Evolutionary conservation across 2,329 filamentous ascomycete species (phyloP), one percentile per base, ranked within the genome.

Genomic region (Penicillium sp.): DNA sequence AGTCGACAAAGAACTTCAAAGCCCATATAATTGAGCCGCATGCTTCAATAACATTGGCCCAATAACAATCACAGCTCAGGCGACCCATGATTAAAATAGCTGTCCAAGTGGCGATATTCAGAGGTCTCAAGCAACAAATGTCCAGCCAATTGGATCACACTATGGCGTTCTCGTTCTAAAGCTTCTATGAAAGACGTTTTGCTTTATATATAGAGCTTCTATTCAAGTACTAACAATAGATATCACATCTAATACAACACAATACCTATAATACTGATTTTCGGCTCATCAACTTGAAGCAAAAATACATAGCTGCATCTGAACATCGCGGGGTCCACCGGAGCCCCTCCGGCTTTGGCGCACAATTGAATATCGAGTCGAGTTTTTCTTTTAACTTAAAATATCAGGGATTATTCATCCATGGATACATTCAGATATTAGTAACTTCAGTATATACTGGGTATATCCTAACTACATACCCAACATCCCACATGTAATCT

Each of bases 241-340:
- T 2, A 26, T 26, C 10, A 1, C 5, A n/a, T 12, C 8, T 4
- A 17, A 48, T 40, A 53, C 50, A 40, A 40, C 8, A 40, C 6
- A 17, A 33, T 35, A 48, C 42, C 19, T 17, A 12, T 19, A 17
- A n/a, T 19, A 17, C n/a, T 16, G 17, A 42, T 28, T 3, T 12
- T 35, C 41, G 16, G 16, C 19, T 55, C 28, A 35, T 45, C 37
- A 10, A 38, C 26, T 9, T 41, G 16, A 7, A 35, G 47, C 30
- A 48, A 54, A 56, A 56, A 61, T 48, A 56, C 28, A 31, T 40
- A 26, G 10, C 4, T 51, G 35, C 41, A 51, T 45, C 19, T 40
- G 17, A 40, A 51, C 12, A 51, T 62, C 55, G 60, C 57, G 57
- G 63, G 61, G 60, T 60, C 63, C 63, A 64, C 63, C 55, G 54